Conservation (phyloP, 1,284 basidiomycete genomes). For the Ceratobasidium sp. region DNA sequence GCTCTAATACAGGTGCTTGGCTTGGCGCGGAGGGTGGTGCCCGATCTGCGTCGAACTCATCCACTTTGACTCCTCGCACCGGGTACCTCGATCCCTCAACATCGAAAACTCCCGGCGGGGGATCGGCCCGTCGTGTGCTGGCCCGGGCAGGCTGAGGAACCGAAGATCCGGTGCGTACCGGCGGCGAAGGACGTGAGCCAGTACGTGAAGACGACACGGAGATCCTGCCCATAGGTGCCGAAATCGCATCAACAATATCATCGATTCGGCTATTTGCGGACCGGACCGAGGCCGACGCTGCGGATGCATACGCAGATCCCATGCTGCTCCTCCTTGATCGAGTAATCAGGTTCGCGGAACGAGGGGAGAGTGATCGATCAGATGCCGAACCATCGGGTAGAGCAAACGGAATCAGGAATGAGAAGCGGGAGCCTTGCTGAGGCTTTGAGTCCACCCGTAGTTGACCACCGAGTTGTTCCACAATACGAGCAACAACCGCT, state of each 20-base stretch:
- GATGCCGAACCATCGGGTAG: constrained; percentile 46
- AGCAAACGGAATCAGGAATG: constrained; percentile 70
- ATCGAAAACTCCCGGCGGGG: constrained; percentile 48
- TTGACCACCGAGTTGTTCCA: constrained; percentile 81
- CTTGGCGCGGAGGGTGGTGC: constrained; percentile 38
- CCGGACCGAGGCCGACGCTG: constrained; percentile 13
- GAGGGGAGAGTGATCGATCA: constrained; percentile 19
- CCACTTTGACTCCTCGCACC: constrained; percentile 56
- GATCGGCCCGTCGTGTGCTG: constrained; percentile 4
- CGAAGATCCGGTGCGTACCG: not conserved
- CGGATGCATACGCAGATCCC: constrained; percentile 32
- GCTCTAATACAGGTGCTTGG: constrained; percentile 33
- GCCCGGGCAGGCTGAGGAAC: not conserved
- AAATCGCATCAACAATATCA: constrained; percentile 71
- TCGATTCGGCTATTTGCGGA: constrained; percentile 55
- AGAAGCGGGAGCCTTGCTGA: constrained; percentile 75
- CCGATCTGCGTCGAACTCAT: constrained; percentile 51
- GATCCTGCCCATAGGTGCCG: constrained; percentile 52
- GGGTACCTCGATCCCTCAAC: constrained; percentile 53
- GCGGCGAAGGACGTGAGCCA: constrained; percentile 19
- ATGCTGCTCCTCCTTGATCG: constrained; percentile 33
- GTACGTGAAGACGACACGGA: constrained; percentile 4
- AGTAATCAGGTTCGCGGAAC: constrained; percentile 6
- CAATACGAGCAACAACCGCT: constrained; percentile 81
- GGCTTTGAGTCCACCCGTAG: constrained; percentile 79